Evolutionary conservation across 1,284 basidiomycete genomes (phyloP).

Genomic region (Lentinus polychrous): DNA sequence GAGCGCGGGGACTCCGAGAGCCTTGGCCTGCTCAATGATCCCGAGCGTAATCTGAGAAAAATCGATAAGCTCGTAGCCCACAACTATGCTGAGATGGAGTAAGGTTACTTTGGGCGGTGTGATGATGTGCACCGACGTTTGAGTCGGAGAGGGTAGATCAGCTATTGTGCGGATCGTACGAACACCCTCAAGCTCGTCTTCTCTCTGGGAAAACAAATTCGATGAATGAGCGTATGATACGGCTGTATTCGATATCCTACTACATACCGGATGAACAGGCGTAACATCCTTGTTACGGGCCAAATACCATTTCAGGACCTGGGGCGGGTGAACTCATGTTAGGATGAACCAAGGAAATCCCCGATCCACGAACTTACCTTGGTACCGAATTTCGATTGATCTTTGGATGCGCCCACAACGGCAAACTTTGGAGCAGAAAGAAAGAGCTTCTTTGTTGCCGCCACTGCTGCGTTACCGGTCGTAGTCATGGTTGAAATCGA

Average conservation of each 20-base stretch:
- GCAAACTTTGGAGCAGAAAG: constrained; percentile 58
- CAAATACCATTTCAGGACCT: constrained; percentile 77
- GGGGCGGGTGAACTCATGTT: neutral
- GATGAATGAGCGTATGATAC: neutral
- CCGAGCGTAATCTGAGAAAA: constrained; percentile 56
- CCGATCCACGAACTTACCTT: constrained; percentile 40
- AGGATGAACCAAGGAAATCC: neutral
- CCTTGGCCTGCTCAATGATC: constrained; percentile 58
- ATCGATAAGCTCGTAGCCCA: neutral
- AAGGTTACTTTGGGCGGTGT: constrained; percentile 58
- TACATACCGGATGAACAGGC: constrained; percentile 62
- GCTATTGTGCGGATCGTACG: constrained; percentile 45
- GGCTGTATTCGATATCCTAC: too few relatives aligned
- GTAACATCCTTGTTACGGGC: constrained; percentile 54
- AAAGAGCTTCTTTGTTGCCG: constrained; percentile 49
- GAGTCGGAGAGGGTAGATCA: constrained; percentile 53
- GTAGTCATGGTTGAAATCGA: too few relatives aligned
- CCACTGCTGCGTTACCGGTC: neutral
- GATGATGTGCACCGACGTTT: constrained; percentile 76
- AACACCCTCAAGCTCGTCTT: constrained; percentile 57
- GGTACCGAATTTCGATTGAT: constrained; percentile 68
- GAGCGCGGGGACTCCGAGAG: constrained; percentile 54
- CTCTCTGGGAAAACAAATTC: constrained; percentile 44
- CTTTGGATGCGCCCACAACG: constrained; percentile 75
- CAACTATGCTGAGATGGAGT: neutral